Evolutionary conservation across 306 rosid species (phyloP), one percentile per base, ranked within the genome.

Genomic region (Pterocarpus macrocarpus): DNA sequence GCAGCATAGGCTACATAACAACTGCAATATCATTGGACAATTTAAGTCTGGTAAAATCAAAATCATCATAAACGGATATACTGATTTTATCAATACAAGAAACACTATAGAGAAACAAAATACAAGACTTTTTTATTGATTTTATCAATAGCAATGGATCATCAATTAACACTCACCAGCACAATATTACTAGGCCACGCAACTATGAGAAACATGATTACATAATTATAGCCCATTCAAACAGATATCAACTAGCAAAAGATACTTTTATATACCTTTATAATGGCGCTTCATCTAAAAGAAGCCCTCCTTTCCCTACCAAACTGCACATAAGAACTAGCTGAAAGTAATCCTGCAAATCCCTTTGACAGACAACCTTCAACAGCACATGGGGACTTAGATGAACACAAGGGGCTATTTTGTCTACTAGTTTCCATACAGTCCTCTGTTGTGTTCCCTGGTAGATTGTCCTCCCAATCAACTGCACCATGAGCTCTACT

Each of bases 281-380:
- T 35, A 8, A 36, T 15, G 50, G 41, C 52, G 14, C 72, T 87
- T 84, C 85, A 83, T 64, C 82, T 84, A 75, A 88, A 84, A 70
- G 91, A 89, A 88, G 83, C 76, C 81, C 92, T 85, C 63, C 85
- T 89, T 13, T 89, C 89, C 67, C 82, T 85, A 82, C 92, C 87
- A 78, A 86, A 83, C 64, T 87, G 88, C 84, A 85, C 79, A 87
- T 69, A 79, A 8, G 93, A 81, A 38, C 88, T 81, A 9, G 91
- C 79, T 30, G 98, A 83, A 55, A 96, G 89, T 75, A 96, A 87
- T 70, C 97, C 94, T 4, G 97, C 99, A 80, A 94, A 86, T 36
- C 98, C 99, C 90, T 94, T 84, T 15, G 93, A 88, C 36, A 96
- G 81, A 77, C 90, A 91, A 55, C 97, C 94, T 90, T 93, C 99